A percentile compares a stretch with the other conserved stretches of the same genome.
These are phyloP conservation scores for Astragalus glycyphyllos DNA, from an alignment of 306 rosid species.

Conservation along the genomic window DNA sequence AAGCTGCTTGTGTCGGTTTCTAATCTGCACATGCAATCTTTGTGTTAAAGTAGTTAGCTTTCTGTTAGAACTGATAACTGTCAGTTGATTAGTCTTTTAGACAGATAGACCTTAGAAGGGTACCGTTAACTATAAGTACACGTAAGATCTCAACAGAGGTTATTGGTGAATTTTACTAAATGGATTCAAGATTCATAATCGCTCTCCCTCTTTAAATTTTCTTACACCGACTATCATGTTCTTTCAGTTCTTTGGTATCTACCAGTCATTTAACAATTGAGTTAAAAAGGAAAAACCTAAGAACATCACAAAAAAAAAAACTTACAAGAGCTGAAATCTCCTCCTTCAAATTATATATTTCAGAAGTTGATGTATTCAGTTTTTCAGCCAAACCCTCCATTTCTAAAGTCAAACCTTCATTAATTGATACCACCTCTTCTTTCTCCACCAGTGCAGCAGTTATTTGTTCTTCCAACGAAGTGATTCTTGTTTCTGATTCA, in stretches of 20 bases:
- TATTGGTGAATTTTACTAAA: neutral
- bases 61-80: conserved; percentile 13
- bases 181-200: conserved; percentile 26
- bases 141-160: conserved; percentile 11
- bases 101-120: conserved; percentile 1
- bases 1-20: conserved; percentile 4
- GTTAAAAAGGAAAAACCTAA: conserved; percentile 14
- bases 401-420: conserved; percentile 68
- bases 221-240: conserved; percentile 8
- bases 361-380: conserved; percentile 57
- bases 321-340: conserved; percentile 80
- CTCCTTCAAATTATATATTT: conserved; percentile 58
- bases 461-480: conserved; percentile 71
- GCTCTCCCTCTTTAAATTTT: neutral
- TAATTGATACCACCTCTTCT: conserved; percentile 60
- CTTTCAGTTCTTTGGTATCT: neutral
- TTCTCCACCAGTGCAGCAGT: conserved; percentile 57
- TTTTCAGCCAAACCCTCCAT: conserved; percentile 63
- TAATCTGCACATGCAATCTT: conserved; percentile 22
- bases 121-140: neutral
- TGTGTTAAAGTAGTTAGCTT: neutral
- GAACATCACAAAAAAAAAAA: conserved; percentile 42
- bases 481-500: conserved; percentile 73
- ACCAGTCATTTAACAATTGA: conserved; percentile 6
- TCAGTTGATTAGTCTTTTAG: neutral